A percentile compares a stretch with the other conserved stretches of the same genome.
These are phyloP conservation scores for Aureobasidium sp. DNA, from an alignment of 2,329 filamentous ascomycete genomes.

Conservation along the genomic window DNA sequence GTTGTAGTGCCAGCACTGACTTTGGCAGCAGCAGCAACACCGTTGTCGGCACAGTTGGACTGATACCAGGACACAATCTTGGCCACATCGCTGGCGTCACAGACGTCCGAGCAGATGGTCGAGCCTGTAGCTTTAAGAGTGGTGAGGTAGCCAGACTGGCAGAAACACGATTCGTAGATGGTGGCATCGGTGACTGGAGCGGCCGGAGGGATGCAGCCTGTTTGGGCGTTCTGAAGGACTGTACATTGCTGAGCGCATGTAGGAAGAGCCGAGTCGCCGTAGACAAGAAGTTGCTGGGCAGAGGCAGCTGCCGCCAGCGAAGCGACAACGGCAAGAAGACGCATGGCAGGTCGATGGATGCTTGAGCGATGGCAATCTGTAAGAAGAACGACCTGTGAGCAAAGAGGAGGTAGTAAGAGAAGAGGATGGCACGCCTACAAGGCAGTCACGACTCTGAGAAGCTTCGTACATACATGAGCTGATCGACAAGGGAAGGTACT, in stretches of 20 bases:
- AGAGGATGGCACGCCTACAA: neutral
- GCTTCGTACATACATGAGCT: neutral
- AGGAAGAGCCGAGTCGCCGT: conserved; percentile 30
- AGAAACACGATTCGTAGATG: conserved; percentile 67
- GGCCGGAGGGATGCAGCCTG: conserved; percentile 58
- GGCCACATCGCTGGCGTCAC: conserved; percentile 42
- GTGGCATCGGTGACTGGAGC: conserved; percentile 41
- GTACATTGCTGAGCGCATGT: conserved; percentile 30
- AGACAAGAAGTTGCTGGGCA: conserved; percentile 24
- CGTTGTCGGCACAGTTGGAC: conserved; percentile 51
- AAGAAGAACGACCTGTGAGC: neutral
- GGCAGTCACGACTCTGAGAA: neutral
- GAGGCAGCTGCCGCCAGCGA: neutral
- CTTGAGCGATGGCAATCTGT: neutral
- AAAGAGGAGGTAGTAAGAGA: neutral
- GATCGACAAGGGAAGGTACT: neutral
- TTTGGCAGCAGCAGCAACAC: conserved; percentile 29
- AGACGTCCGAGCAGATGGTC: conserved; percentile 54
- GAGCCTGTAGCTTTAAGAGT: conserved; percentile 50
- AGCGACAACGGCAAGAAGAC: neutral
- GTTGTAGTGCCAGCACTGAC: conserved; percentile 17
- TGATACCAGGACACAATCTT: conserved; percentile 65
- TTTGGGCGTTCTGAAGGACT: conserved; percentile 54
- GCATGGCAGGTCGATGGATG: neutral
- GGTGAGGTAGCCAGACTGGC: conserved; percentile 53